Base-by-base conservation (phyloP, 805 yeast species). In the Starmera quercuum region DNA sequence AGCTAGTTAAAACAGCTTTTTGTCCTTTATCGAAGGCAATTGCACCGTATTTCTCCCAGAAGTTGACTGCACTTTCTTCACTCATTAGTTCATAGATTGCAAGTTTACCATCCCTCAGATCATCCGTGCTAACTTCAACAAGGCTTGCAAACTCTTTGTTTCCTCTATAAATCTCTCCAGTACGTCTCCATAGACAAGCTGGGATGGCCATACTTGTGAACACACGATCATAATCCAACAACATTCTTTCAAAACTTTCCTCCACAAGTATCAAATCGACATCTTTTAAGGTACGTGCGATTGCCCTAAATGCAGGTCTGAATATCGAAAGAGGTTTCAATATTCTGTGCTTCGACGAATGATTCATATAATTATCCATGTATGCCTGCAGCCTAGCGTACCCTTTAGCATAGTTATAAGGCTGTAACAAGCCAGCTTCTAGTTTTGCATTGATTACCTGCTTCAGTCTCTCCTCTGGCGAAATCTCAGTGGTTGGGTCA, bases 151-250 rank as follows among this genome's bases (percentile, higher is more conserved):
- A 90, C 54, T 90, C 97, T 53, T 88, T 87, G 57, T 90, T 90
- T 1, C 96, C 97, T 40, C 97, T 61, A 48, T 85, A 90, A 4
- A 90, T 90, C 46, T 90, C 97, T 2, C 97, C 97, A 0, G 97
- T 88, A 47, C 97, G 78, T 53, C 97, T 66, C 97, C 97, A 90
- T 20, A 90, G 66, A 59, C 97, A 90, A 1, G 97, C 96, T 2
- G 97, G 97, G 40, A 90, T 86, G 6, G 97, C 95, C 95, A 90
- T 87, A 4, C 95, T 82, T 0, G 97, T 87, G 61, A 90, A 90
- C 4, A 90, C 96, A 23, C 97, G 68, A 54, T 90, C 97, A 51
- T 90, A 87, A 47, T 90, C 95, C 33, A 90, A 63, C 29, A 90
- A 60, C 95, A 90, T 84, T 41, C 97, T 68, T 60, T 90, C 97